Evolutionary conservation across 2,329 filamentous ascomycete species (phyloP).

Genomic region (Fusarium albidum): DNA sequence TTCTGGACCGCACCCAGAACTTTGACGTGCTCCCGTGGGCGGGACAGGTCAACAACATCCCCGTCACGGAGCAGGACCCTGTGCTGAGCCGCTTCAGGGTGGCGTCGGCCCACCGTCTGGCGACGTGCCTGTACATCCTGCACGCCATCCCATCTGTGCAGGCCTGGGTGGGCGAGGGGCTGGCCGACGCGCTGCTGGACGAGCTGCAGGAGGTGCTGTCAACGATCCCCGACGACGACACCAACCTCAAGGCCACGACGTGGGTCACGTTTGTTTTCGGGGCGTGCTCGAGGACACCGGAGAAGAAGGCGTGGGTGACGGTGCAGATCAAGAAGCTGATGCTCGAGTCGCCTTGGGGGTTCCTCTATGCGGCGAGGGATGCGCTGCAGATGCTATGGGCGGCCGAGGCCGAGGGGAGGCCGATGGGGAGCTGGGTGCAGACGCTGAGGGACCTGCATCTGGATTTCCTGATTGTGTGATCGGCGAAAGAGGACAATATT

Average conservation of each 20-base stretch:
- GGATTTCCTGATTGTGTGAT: slow-evolving; percentile 52
- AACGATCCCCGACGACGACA: slow-evolving; percentile 56
- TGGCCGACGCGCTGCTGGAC: slow-evolving; percentile 48
- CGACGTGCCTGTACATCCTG: slow-evolving; percentile 56
- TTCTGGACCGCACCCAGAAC: slow-evolving; percentile 49
- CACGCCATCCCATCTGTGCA: slow-evolving; percentile 47
- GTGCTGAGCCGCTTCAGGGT: slow-evolving; percentile 50
- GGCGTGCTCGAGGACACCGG: slow-evolving; percentile 55
- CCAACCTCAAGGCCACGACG: slow-evolving; percentile 63
- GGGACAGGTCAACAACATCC: slow-evolving; percentile 44
- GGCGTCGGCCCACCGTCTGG: slow-evolving; percentile 53
- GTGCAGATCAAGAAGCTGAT: slow-evolving; percentile 52
- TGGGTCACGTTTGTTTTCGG: slow-evolving; percentile 67
- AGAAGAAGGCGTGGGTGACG: slow-evolving; percentile 57
- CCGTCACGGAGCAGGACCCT: slow-evolving; percentile 44
- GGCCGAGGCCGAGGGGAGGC: slow-evolving; percentile 44
- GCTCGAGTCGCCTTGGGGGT: slow-evolving; percentile 56
- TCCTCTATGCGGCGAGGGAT: slow-evolving; percentile 56
- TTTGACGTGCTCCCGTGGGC: slow-evolving; percentile 55
- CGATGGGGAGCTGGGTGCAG: slow-evolving; percentile 52
- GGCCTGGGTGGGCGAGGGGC: slow-evolving; percentile 36
- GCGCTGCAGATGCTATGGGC: slow-evolving; percentile 55
- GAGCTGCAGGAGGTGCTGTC: slow-evolving; percentile 58
- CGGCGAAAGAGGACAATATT: too few relatives aligned
- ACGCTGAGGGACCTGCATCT: slow-evolving; percentile 51